phyloP scores from a whole-genome alignment of 805 yeast species.

The Starmerella cellae region DNA sequence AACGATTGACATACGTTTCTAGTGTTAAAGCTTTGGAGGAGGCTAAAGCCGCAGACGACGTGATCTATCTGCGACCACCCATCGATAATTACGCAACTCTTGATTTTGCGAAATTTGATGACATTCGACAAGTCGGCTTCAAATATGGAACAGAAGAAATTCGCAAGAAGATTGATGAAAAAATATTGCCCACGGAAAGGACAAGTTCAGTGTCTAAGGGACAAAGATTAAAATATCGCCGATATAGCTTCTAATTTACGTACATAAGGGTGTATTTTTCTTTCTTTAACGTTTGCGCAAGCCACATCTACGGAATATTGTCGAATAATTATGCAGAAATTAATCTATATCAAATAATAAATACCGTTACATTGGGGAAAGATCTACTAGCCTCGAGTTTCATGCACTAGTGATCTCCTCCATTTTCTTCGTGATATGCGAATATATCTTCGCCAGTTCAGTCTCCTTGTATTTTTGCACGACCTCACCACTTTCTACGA shows the following conservation, averaged over 20 bases:
- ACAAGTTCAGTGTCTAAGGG: conserved; percentile 17
- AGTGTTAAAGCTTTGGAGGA: conserved; percentile 84
- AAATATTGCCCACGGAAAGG: conserved; percentile 43
- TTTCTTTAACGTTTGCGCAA: too few relatives aligned
- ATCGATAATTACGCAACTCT: conserved; percentile 82
- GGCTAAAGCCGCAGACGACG: conserved; percentile 76
- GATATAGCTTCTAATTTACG: conserved; percentile 15
- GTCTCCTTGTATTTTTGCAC: conserved; percentile 23
- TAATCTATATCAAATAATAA: not conserved
- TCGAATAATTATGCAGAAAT: too few relatives aligned
- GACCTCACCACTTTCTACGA: conserved; percentile 57
- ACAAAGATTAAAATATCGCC: conserved; percentile 5
- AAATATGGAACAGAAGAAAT: conserved; percentile 53
- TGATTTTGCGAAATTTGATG: conserved; percentile 85
- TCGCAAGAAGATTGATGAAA: conserved; percentile 38
- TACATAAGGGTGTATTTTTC: too few relatives aligned
- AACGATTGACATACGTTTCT: conserved; percentile 85
- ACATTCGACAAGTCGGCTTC: conserved; percentile 69
- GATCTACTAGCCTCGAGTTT: too few relatives aligned
- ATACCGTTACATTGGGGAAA: too few relatives aligned
- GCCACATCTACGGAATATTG: too few relatives aligned
- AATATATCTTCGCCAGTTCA: conserved; percentile 35
- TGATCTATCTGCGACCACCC: conserved; percentile 83
- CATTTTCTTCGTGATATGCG: conserved; percentile 33
- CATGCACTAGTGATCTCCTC: too few relatives aligned